Percentiles rank a stretch among this genome's conserved stretches.
Conservation (phyloP, 345 rosid genomes). For the Salix dunnii region DNA sequence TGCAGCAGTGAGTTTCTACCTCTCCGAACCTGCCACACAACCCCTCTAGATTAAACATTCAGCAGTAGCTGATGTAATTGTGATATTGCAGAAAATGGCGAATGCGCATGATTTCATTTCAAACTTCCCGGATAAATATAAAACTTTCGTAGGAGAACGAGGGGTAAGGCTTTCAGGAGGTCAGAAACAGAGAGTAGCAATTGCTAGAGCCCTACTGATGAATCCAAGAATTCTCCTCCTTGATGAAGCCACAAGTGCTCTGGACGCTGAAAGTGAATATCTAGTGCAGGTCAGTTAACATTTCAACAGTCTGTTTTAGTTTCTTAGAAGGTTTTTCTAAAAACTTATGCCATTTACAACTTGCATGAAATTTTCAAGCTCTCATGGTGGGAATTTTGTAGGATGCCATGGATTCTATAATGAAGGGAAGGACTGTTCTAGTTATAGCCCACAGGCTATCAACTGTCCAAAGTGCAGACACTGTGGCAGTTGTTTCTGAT, state of each 20-base stretch:
- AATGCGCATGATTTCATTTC: conserved; percentile 87
- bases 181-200: conserved; percentile 88
- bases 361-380: neutral
- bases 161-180: conserved; percentile 94
- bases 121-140: conserved; percentile 71
- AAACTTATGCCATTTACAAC: neutral
- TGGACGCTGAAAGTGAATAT: conserved; percentile 92
- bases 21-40: neutral
- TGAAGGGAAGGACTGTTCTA: conserved; percentile 89
- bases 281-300: conserved; percentile 70
- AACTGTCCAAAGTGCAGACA: conserved; percentile 71
- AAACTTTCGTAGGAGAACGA: conserved; percentile 82
- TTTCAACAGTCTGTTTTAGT: neutral
- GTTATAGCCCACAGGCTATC: conserved; percentile 94
- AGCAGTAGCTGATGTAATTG: neutral
- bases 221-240: conserved; percentile 76
- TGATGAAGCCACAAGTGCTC: conserved; percentile 97
- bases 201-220: conserved; percentile 86
- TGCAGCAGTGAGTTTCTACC: conserved; percentile 55
- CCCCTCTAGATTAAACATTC: neutral
- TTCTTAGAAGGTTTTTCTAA: neutral
- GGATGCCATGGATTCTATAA: conserved; percentile 98
- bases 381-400: conserved; percentile 22
- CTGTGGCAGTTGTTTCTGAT: conserved; percentile 71
- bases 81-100: conserved; percentile 78